Evolutionary conservation across 768 basidiomycete species (phyloP).

Genomic region (Udeniomyces megalosporus): DNA sequence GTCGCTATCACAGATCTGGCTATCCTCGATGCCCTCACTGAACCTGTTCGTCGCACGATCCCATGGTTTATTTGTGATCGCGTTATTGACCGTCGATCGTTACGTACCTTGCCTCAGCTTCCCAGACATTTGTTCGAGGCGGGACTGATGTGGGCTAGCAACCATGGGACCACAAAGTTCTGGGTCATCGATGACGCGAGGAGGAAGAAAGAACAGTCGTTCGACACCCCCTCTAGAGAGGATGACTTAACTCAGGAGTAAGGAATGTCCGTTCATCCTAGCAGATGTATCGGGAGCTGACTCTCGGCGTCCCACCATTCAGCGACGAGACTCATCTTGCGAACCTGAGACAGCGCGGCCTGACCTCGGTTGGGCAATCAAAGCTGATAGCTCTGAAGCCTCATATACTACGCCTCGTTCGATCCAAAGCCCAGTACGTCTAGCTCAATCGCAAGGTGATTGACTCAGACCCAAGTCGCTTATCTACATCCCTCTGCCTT

Average conservation of each 20-base stretch:
- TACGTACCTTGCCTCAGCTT: conserved; percentile 48
- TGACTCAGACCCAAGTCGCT: background rate
- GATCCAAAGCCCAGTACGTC: background rate
- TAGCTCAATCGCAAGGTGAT: background rate
- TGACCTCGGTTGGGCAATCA: background rate
- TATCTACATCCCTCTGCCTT: too few relatives aligned
- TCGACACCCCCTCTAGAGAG: too few relatives aligned
- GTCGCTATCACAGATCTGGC: conserved; percentile 53
- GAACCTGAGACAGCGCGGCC: too few relatives aligned
- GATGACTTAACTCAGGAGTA: too few relatives aligned
- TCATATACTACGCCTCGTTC: background rate
- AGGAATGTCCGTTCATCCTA: conserved; percentile 34
- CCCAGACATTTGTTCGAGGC: conserved; percentile 68
- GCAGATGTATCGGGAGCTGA: too few relatives aligned
- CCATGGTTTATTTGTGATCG: background rate
- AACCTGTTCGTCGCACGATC: conserved; percentile 42
- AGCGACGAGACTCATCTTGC: too few relatives aligned
- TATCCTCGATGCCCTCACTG: conserved; percentile 57
- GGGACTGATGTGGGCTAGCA: conserved; percentile 75
- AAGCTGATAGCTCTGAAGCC: background rate
- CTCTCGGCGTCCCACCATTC: too few relatives aligned
- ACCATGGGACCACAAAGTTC: too few relatives aligned
- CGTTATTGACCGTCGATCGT: too few relatives aligned
- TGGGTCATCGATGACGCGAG: too few relatives aligned
- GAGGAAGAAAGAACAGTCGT: too few relatives aligned